Percentiles rank a stretch among this genome's conserved stretches.
phyloP scores from a whole-genome alignment of 441 rosid species.

The Gossypium gossypioides region DNA sequence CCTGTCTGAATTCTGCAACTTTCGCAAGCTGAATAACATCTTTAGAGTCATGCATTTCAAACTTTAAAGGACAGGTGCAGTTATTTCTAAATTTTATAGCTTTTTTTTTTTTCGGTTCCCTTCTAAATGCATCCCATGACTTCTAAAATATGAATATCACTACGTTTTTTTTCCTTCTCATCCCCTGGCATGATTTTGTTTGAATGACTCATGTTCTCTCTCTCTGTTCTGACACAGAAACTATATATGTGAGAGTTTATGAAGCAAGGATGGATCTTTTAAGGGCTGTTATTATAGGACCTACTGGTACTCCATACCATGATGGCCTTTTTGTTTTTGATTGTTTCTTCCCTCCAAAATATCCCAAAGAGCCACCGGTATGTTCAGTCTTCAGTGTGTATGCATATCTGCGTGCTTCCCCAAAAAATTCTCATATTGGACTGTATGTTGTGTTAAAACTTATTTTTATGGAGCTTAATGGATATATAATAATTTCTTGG shows the following conservation, averaged over 20 bases:
- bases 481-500: constrained; percentile 6
- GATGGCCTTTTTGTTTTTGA: constrained; percentile 64
- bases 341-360: constrained; percentile 41
- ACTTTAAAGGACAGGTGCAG: not conserved
- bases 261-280: constrained; percentile 53
- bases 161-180: not conserved
- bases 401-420: not conserved
- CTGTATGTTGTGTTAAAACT: not conserved
- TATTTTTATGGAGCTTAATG: not conserved
- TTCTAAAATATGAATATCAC: not conserved
- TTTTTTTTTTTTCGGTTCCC: not conserved
- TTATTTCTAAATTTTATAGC: not conserved
- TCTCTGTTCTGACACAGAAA: constrained; percentile 21
- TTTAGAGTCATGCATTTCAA: not conserved
- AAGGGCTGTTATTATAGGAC: constrained; percentile 52
- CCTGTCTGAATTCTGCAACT: not conserved
- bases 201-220: not conserved
- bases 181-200: not conserved
- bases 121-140: not conserved
- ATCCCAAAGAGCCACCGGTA: constrained; percentile 49
- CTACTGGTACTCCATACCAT: constrained; percentile 56
- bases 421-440: not conserved
- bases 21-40: not conserved
- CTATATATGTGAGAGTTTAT: constrained; percentile 47
- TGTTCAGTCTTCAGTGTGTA: constrained; percentile 3